A percentile compares a stretch with the other conserved stretches of the same genome.
phyloP scores from a whole-genome alignment of 1,139 yeast genomes.

The Magnusiomyces tetraspermus region DNA sequence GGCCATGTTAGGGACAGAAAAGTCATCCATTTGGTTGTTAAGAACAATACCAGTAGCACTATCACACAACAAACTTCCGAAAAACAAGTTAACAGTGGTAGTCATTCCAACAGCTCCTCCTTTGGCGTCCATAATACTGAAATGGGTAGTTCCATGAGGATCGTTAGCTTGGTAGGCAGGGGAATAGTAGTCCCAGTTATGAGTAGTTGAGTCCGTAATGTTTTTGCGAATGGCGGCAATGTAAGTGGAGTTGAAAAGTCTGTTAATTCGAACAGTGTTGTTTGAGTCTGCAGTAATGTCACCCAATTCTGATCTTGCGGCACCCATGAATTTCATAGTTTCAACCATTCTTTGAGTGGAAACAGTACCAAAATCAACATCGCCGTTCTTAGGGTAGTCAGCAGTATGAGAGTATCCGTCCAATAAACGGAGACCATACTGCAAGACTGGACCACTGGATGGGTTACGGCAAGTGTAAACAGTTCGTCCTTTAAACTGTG shows the following conservation, averaged over 20 bases:
- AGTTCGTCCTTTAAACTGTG: conserved; percentile 36
- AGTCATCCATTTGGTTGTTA: conserved; percentile 94
- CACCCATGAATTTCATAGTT: conserved; percentile 87
- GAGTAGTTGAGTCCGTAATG: conserved; percentile 49
- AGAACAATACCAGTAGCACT: conserved; percentile 70
- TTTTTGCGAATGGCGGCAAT: conserved; percentile 39
- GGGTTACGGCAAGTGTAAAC: conserved; percentile 68
- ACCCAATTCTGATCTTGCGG: conserved; percentile 76
- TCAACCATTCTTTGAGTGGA: conserved; percentile 68
- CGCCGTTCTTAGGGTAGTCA: too few species aligned
- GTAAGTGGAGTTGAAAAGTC: conserved; percentile 45
- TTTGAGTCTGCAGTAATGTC: conserved; percentile 39
- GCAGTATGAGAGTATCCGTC: conserved; percentile 31
- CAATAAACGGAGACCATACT: conserved; percentile 62
- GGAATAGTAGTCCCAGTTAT: conserved; percentile 60
- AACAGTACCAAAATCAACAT: conserved; percentile 36
- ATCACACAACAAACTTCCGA: conserved; percentile 79
- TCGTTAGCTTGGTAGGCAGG: conserved; percentile 69
- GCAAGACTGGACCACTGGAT: conserved; percentile 73
- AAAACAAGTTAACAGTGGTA: conserved; percentile 77
- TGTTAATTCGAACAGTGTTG: conserved; percentile 30
- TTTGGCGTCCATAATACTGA: conserved; percentile 58
- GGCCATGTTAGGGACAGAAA: conserved; percentile 56
- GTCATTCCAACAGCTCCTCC: conserved; percentile 78
- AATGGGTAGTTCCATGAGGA: conserved; percentile 84